A percentile compares a stretch with the other conserved stretches of the same genome.
phyloP scores from a whole-genome alignment of 306 rosid genomes.

The apple (Malus domestica) region ASM211411v1 NC_041800.1:28209233-28209732 shows the following conservation, averaged over 20 bases:
- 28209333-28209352: constrained; percentile 7
- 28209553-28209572: constrained; percentile 16
- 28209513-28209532: background rate
- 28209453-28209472: constrained; percentile 7
- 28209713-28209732: no score
- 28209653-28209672: no score
- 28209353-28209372: constrained; percentile 16
- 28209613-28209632: no score
- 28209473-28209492: constrained; percentile 25
- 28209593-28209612: no score
- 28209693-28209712: no score
- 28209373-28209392: constrained; percentile 40
- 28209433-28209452: constrained; percentile 22
- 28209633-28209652: no score
- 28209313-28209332: constrained; percentile 10
- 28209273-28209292: constrained; percentile 9
- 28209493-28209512: constrained; percentile 25
- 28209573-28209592: constrained; percentile 11
- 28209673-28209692: no score
- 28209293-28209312: constrained; percentile 29
- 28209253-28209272: constrained; percentile 23
- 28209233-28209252: constrained; percentile 28
- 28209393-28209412: constrained; percentile 52
- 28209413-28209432: constrained; percentile 1
- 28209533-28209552: constrained; percentile 28